Base-by-base conservation (phyloP, 768 basidiomycete genomes). In the Cytidiella melzeri region DNA sequence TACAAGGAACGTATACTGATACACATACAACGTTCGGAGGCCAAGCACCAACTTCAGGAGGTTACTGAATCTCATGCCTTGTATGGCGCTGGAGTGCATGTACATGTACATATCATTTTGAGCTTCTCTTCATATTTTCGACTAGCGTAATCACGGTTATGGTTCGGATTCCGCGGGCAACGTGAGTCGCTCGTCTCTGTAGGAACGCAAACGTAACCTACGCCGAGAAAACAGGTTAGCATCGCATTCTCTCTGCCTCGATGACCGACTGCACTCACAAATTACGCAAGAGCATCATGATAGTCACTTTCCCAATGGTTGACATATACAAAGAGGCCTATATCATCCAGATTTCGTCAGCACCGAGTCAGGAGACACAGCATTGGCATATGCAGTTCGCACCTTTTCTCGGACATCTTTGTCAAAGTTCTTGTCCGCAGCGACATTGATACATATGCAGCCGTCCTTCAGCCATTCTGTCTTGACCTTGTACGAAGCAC, bases 241-340 rank as follows among this genome's bases (percentile, higher is more conserved):
- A 46, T 10, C 45, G 21, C 25, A 10, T 13, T 23, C 18, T 23
- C n/a, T n/a, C n/a, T n/a, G n/a, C n/a, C n/a, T n/a, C n/a, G n/a
- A n/a, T n/a, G n/a, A n/a, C 9, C 30, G 9, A 34, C 15, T 7
- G 28, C 39, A 72, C 91, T 62, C 64, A 93, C 87, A 99, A 62
- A 64, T 99, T 99, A 41, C 95, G 80, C 60, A 96, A 77, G n/a
- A 99, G 76, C 91, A 99, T 95, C 62, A 94, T 72, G 56, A 97
- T 96, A 1, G 96, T 99, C 50, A 96, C 88, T 69, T 95, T 96
- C 18, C 96, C 96, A n/a, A 99, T 92, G 4, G 91, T 85, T 7
- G 95, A 93, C 55, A 98, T 76, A 66, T 97, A 97, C 51, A 99
- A 73, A 12, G 92, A 92, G 10, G 93, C 94, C 93, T 92, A 50